Evolutionary conservation across 768 basidiomycete genomes (phyloP).

Genomic region (Candolleomyces aberdarensis): DNA sequence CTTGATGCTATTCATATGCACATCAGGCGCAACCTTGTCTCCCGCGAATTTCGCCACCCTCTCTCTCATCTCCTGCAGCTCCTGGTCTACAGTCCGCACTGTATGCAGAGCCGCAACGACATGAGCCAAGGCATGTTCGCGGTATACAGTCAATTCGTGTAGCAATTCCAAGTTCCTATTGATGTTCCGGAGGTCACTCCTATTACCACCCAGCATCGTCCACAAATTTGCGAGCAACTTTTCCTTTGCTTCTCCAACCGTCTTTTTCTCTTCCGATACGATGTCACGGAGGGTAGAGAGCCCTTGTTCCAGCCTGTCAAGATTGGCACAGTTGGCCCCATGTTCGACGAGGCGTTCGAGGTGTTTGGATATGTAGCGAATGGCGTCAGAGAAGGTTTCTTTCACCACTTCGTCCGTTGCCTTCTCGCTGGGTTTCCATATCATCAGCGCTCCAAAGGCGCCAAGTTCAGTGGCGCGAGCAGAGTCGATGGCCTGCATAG

Average conservation of each 20-base stretch:
- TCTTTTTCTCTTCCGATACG: constrained; percentile 53
- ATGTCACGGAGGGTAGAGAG: constrained; percentile 56
- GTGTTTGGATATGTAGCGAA: constrained; percentile 52
- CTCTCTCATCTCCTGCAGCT: constrained; percentile 75
- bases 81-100: constrained; percentile 60
- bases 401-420: constrained; percentile 42
- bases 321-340: constrained; percentile 34
- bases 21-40: constrained; percentile 59
- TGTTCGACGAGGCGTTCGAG: constrained; percentile 66
- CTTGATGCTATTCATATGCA: constrained; percentile 73
- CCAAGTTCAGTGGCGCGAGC: constrained; percentile 33
- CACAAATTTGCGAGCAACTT: too few relatives aligned
- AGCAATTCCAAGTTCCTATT: constrained; percentile 53
- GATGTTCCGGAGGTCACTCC: constrained; percentile 42
- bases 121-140: constrained; percentile 59
- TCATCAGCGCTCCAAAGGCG: constrained; percentile 15
- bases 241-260: constrained; percentile 51
- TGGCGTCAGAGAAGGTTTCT: constrained; percentile 57
- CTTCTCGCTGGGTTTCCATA: constrained; percentile 10
- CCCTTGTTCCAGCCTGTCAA: constrained; percentile 14
- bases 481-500: constrained; percentile 52
- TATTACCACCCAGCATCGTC: constrained; percentile 59
- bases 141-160: constrained; percentile 50
- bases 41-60: constrained; percentile 62
- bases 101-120: constrained; percentile 63